Base-by-base conservation (phyloP, 768 basidiomycete species). In the Lentinula detonsa region DNA sequence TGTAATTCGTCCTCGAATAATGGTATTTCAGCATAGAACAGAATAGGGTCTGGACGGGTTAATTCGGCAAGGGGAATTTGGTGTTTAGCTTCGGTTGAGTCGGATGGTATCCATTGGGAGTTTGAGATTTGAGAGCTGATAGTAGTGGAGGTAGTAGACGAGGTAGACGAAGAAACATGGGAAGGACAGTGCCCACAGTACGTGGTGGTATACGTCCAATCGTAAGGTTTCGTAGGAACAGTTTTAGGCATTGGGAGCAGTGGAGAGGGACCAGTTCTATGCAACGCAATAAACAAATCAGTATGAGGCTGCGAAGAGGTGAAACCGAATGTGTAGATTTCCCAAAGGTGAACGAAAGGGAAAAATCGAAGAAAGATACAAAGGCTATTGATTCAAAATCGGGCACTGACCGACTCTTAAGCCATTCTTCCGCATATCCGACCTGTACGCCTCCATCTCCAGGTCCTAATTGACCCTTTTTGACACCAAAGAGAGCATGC, bases 131-230 rank as follows among this genome's bases (percentile, higher is more conserved):
- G 37, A 37, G 37, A 37, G 37, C 8, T 37, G 37, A 37, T 37
- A 11, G 37, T 37, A 11, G 37, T 37, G 37, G 37, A 23, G 59
- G 65, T 16, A 68, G 65, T 0, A 71, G 62, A 18, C 61, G 54
- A 13, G 63, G 48, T 31, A 18, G 66, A 50, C 16, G 64, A 48
- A 7, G 57, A 28, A 34, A 45, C 4, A 54, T 54, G 15, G 16
- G 52, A 39, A n/a, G 59, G 35, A 1, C 60, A 65, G 65, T 88
- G 85, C 0, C 96, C 97, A 0, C 85, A 67, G 65, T 98, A 95
- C 3, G 81, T 85, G 1, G 94, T 92, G 2, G 95, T 97, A 71
- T 97, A 98, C 10, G 97, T 99, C 97, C 97, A 98, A 69, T 99
- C 97, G 72, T 92, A 98, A 0, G 88, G 90, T 66, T 95, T 97